A percentile compares a stretch with the other conserved stretches of the same genome.
phyloP scores from a whole-genome alignment of 306 rosid genomes.

The Vachellia pachyceras region DNA sequence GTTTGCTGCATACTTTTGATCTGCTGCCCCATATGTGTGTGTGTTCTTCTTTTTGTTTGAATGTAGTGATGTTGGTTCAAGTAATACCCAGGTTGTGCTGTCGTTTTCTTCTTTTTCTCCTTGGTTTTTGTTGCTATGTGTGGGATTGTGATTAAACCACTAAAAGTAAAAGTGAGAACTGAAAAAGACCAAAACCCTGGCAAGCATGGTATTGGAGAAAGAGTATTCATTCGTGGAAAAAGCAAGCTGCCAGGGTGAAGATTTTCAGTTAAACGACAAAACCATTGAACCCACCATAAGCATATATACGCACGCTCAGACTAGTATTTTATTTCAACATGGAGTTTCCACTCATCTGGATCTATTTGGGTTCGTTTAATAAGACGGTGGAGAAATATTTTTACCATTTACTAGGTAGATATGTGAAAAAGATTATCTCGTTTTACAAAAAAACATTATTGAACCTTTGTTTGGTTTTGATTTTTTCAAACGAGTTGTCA shows the following conservation, averaged over 20 bases:
- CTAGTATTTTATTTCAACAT: background rate
- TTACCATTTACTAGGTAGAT: too few species aligned
- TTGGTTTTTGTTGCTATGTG: background rate
- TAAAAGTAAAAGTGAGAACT: background rate
- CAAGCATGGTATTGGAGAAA: background rate
- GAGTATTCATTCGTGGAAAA: constrained; percentile 7
- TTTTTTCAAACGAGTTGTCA: too few species aligned
- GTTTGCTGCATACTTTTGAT: background rate
- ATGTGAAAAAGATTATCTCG: too few species aligned
- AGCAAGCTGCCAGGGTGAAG: constrained; percentile 18
- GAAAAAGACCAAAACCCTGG: constrained; percentile 5
- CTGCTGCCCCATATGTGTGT: background rate
- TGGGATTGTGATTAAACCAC: background rate
- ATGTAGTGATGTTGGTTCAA: background rate
- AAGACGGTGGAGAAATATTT: too few species aligned
- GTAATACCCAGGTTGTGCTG: constrained; percentile 12
- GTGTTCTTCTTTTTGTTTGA: background rate
- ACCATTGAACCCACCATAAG: background rate
- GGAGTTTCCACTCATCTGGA: background rate
- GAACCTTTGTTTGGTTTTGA: too few species aligned
- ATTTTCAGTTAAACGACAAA: background rate
- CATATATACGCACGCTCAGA: background rate
- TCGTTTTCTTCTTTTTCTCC: background rate
- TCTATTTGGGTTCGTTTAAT: too few species aligned
- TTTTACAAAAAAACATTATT: too few species aligned